Evolutionary conservation across 805 yeast species (phyloP).

Genomic region (Lipomyces orientalis): DNA sequence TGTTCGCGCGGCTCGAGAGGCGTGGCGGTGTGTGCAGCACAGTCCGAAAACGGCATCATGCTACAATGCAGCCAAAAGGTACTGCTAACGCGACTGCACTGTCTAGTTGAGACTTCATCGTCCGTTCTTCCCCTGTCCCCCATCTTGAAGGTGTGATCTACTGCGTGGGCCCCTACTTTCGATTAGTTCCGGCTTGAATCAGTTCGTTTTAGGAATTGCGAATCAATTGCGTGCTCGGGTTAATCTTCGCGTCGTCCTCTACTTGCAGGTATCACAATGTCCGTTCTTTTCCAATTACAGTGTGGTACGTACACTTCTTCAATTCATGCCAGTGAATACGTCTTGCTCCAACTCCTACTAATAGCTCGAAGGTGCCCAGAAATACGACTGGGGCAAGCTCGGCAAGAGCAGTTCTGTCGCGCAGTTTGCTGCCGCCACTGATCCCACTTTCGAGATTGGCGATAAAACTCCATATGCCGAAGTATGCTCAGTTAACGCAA

Average conservation of each 20-base stretch:
- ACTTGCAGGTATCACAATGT: neutral
- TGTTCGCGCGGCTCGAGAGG: too few species aligned
- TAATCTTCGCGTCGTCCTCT: neutral
- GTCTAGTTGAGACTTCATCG: neutral
- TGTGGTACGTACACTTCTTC: neutral
- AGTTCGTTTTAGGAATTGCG: neutral
- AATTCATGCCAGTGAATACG: neutral
- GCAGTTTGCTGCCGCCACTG: constrained; percentile 74
- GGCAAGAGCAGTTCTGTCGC: constrained; percentile 90
- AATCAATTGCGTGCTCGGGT: neutral
- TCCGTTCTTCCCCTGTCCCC: neutral
- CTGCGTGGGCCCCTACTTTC: neutral
- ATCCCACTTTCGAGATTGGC: constrained; percentile 64
- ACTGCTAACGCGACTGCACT: too few species aligned
- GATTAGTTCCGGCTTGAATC: neutral
- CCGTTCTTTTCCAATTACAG: constrained; percentile 1
- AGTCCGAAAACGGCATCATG: too few species aligned
- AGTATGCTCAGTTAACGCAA: constrained; percentile 30
- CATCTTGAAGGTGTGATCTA: too few species aligned
- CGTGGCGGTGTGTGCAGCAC: too few species aligned
- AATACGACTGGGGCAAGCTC: constrained; percentile 56
- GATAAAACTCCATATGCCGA: constrained; percentile 91
- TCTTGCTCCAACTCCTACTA: neutral
- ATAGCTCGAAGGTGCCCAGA: constrained; percentile 27
- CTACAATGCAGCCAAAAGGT: too few species aligned